A percentile compares a stretch with the other conserved stretches of the same genome.
These are phyloP conservation scores for Metarhizium album DNA, from an alignment of 2,329 filamentous ascomycete genomes.

Conservation along the genomic window DNA sequence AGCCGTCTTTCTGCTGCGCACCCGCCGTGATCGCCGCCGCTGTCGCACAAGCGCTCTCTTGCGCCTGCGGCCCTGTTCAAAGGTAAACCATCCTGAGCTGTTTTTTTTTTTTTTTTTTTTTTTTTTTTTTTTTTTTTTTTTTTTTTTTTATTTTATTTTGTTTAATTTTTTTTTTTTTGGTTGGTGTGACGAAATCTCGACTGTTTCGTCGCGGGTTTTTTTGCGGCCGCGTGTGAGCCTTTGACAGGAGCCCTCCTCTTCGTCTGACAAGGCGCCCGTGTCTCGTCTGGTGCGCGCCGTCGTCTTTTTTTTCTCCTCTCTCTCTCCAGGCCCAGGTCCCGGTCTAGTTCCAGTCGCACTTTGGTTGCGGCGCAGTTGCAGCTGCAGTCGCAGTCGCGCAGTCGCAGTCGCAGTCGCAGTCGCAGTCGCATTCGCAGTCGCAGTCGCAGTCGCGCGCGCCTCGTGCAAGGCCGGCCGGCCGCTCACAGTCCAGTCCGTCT, in stretches of 20 bases:
- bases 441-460: no score
- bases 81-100: slow-evolving; percentile 5
- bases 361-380: no score
- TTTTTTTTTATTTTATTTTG: neutral
- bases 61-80: slow-evolving; percentile 7
- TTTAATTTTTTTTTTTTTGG: neutral
- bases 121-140: neutral
- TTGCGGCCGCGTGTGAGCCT: no score
- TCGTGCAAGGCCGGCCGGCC: neutral
- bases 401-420: no score
- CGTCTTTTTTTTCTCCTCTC: no score
- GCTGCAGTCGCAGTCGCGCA: no score
- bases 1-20: slow-evolving; percentile 4
- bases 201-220: neutral
- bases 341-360: no score
- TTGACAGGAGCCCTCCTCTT: neutral
- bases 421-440: no score
- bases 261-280: neutral
- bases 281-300: no score
- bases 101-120: neutral
- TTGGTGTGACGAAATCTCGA: no score
- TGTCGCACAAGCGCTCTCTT: slow-evolving; percentile 9
- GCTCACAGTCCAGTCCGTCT: no score
- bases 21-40: slow-evolving; percentile 3
- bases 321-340: no score